Percentiles rank a stretch among this genome's conserved stretches.
Conservation (phyloP, 2,329 filamentous ascomycete species). For the Aspergillus pseudoviridinutans region DNA sequence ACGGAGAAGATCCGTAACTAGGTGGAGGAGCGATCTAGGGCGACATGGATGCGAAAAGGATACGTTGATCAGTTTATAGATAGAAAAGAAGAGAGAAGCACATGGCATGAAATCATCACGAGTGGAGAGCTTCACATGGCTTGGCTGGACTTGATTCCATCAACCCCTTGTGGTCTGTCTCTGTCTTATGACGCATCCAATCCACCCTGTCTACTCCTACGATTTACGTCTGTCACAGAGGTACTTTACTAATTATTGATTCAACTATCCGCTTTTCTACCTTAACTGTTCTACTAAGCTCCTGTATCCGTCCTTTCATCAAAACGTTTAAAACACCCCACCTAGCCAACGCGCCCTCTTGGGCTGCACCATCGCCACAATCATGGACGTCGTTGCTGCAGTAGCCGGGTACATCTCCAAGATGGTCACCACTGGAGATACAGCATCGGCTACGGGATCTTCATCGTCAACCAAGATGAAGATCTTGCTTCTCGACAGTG, state of each 20-base stretch:
- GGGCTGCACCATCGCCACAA: conserved; percentile 24
- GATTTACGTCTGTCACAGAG: not conserved
- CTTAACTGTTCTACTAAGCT: not conserved
- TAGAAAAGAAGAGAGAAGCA: conserved; percentile 8
- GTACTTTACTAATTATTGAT: not conserved
- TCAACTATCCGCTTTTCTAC: not conserved
- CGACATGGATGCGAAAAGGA: conserved; percentile 3
- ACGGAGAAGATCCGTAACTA: not conserved
- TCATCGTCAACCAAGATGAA: conserved; percentile 88
- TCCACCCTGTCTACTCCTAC: not conserved
- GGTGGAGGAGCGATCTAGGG: not conserved
- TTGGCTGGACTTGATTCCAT: not conserved
- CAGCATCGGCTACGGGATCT: conserved; percentile 51
- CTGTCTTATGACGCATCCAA: not conserved
- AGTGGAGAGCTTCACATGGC: conserved; percentile 2
- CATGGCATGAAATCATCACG: conserved; percentile 5
- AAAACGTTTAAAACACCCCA: not conserved
- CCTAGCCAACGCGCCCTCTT: conserved; percentile 1
- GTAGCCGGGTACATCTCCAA: conserved; percentile 93
- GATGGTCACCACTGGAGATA: conserved; percentile 85
- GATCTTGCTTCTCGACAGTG: conserved; percentile 86
- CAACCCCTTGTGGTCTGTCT: too few relatives aligned
- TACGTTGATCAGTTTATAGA: not conserved
- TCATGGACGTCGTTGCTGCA: conserved; percentile 90
- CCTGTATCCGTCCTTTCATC: not conserved